Percentiles rank a stretch among this genome's conserved stretches.
phyloP scores from a whole-genome alignment of 768 basidiomycete genomes.

The Lentinula boryana region DNA sequence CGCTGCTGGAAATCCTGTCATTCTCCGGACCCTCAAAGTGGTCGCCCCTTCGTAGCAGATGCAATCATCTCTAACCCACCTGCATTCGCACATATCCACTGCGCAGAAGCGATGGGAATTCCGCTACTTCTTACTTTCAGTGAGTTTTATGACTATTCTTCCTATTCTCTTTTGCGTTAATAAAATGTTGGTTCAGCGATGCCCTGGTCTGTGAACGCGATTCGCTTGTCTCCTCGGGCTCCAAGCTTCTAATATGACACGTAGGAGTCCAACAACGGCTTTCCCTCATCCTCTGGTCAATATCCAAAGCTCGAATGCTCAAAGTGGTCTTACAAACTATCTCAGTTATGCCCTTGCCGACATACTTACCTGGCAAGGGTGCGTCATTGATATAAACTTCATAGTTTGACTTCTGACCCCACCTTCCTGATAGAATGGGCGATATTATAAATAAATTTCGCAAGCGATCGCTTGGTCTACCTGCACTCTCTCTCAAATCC shows the following conservation, averaged over 20 bases:
- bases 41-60: conserved; percentile 48
- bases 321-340: conserved; percentile 48
- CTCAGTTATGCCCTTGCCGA: conserved; percentile 56
- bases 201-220: conserved; percentile 42
- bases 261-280: conserved; percentile 42
- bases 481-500: conserved; percentile 38
- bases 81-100: conserved; percentile 59
- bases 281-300: conserved; percentile 64
- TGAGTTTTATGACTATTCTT: conserved; percentile 21
- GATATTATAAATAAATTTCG: conserved; percentile 58
- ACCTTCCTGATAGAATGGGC: conserved; percentile 35
- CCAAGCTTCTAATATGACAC: neutral
- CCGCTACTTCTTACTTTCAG: conserved; percentile 54
- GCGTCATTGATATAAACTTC: conserved; percentile 6
- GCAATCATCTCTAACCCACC: conserved; percentile 68
- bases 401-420: neutral
- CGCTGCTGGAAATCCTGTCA: conserved; percentile 54
- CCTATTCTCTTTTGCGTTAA: neutral
- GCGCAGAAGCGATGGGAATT: conserved; percentile 58
- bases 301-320: conserved; percentile 48
- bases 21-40: conserved; percentile 37
- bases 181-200: conserved; percentile 37
- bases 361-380: conserved; percentile 58
- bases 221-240: neutral
- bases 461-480: conserved; percentile 38